Evolutionary conservation across 176 grass and related monocot species (phyloP), one percentile per base, ranked within the genome.

Genomic region (Dendrocalamus sinicus): DNA sequence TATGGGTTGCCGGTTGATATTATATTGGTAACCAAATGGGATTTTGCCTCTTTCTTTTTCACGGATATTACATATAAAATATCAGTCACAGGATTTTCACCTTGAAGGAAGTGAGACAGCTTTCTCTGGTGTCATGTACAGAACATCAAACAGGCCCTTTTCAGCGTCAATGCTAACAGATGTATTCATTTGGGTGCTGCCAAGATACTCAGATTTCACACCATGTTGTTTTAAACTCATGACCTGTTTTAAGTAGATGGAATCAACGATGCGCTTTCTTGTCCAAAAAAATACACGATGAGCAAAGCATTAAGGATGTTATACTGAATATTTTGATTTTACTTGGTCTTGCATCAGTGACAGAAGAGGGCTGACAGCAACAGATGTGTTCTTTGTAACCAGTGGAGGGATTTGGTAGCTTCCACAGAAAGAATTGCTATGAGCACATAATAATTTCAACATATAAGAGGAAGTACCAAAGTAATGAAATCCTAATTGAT

Each of bases 81-180:
- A 72, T 35, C 35, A 35, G 35, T 53, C 1, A 70, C n/a, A 86
- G 47, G 47, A 72, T 40, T 83, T 43, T 87, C 47, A 96, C 94
- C 91, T 35, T 79, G 81, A 59, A 85, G 87, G 81, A 90, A 95
- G 93, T 80, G 91, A 75, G 9, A 90, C 83, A 80, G 96, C 96
- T 87, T 92, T 98, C 73, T 95, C 96, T 70, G 93, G 96, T 79
- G 93, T 98, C 93, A 98, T 92, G 73, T 95, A 95, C 24, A 98
- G 75, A 79, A 98, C 81, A 92, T 95, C 88, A 35, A 92, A 93
- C 30, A 26, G 7, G 51, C 93, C 96, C 47, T 87, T 92, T 92
- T 95, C 93, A 63, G 96, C 96, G 22, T 90, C 61, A 16, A 10
- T 80, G 8, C 67, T 78, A 80, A 83, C 89, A 70, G 77, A 71